Conservation (phyloP, 1,284 basidiomycete genomes). For the Neotropicomus parvogracilis region DNA sequence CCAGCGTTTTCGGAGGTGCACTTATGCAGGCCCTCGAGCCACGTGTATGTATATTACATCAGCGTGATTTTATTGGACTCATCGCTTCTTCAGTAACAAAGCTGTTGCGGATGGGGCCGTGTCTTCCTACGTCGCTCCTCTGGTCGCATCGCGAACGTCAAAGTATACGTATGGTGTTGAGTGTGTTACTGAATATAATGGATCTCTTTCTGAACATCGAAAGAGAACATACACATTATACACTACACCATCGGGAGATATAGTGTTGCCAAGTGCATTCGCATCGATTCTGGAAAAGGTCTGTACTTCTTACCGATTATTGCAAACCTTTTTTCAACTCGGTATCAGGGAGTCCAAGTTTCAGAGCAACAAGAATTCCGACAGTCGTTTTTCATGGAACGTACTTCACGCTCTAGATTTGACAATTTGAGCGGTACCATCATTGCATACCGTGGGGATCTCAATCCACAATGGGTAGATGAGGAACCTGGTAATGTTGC, state of each 20-base stretch:
- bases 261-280: constrained; percentile 24
- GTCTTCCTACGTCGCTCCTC: not conserved
- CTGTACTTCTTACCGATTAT: not conserved
- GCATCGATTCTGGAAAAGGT: constrained; percentile 32
- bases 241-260: constrained; percentile 12
- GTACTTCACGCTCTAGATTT: not conserved
- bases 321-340: not conserved
- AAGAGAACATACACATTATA: constrained; percentile 15
- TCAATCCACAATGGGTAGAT: constrained; percentile 19
- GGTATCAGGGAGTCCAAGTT: constrained; percentile 28
- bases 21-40: constrained; percentile 36
- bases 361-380: constrained; percentile 9
- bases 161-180: constrained; percentile 41
- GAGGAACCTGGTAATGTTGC: constrained; percentile 11
- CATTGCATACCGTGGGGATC: constrained; percentile 14
- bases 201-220: constrained; percentile 32
- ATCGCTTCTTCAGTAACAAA: constrained; percentile 41
- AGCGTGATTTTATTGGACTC: not conserved
- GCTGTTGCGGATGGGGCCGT: constrained; percentile 35
- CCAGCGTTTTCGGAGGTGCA: constrained; percentile 15
- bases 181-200: constrained; percentile 27
- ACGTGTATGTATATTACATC: constrained; percentile 31
- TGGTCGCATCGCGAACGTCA: constrained; percentile 17
- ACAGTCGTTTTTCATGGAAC: not conserved
- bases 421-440: not conserved